Evolutionary conservation across 1,139 yeast genomes (phyloP).

Genomic region (Citeromyces siamensis): DNA sequence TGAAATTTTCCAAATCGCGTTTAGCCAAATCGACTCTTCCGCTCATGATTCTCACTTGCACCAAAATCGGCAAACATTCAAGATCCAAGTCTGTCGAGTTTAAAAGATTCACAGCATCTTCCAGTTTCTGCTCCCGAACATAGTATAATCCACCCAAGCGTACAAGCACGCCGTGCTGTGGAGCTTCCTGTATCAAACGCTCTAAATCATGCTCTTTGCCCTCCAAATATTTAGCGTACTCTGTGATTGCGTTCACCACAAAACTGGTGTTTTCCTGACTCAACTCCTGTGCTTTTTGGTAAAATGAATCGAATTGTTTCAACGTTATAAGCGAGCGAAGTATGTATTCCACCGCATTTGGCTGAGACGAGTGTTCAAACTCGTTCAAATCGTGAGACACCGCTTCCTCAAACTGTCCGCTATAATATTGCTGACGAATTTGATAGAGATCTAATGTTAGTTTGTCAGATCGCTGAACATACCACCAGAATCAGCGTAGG

Average conservation of each 20-base stretch:
- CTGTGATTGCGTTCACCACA: conserved; percentile 4
- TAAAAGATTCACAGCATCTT: conserved; percentile 26
- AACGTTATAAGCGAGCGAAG: conserved; percentile 30
- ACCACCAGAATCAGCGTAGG: conserved; percentile 6
- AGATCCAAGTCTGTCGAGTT: conserved; percentile 20
- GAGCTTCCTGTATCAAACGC: conserved; percentile 15
- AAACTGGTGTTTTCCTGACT: conserved; percentile 2
- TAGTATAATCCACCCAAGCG: conserved; percentile 29
- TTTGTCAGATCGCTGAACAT: conserved; percentile 1
- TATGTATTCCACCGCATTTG: conserved; percentile 29
- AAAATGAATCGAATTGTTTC: conserved; percentile 30
- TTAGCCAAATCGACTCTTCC: conserved; percentile 27
- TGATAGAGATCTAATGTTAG: conserved; percentile 7
- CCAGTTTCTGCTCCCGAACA: conserved; percentile 27
- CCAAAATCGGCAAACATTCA: conserved; percentile 30
- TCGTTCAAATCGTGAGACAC: conserved; percentile 21
- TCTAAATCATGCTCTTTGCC: conserved; percentile 17
- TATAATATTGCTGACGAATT: conserved; percentile 32
- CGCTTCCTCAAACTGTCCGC: conserved; percentile 31
- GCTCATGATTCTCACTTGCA: conserved; percentile 28
- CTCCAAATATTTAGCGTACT: conserved; percentile 5
- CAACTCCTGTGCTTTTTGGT: conserved; percentile 2
- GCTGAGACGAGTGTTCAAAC: conserved; percentile 25
- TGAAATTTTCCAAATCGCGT: conserved; percentile 23
- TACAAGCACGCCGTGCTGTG: conserved; percentile 5